Percentiles rank a stretch among this genome's conserved stretches.
These are phyloP conservation scores for Spinacia oleracea DNA, from an alignment of 179 eudicot genomes.

Conservation along the genomic window DNA sequence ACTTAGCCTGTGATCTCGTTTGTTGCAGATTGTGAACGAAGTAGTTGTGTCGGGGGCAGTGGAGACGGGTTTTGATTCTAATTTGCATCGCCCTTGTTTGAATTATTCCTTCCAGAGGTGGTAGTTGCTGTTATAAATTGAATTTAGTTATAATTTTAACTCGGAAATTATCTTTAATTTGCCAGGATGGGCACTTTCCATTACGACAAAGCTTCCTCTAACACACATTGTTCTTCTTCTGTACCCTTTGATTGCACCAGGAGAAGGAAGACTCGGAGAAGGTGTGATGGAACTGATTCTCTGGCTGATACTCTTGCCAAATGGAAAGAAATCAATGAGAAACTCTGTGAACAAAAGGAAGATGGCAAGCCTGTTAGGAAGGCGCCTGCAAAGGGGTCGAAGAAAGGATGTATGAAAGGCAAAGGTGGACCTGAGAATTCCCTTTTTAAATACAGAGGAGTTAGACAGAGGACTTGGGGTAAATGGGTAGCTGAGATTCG, in stretches of 20 bases:
- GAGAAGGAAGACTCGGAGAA: slow-evolving; percentile 61
- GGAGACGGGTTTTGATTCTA: slow-evolving; percentile 14
- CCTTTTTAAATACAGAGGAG: slow-evolving; percentile 57
- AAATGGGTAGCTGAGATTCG: slow-evolving; percentile 90
- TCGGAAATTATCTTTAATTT: slow-evolving; percentile 15
- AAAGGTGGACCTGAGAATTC: slow-evolving; percentile 84
- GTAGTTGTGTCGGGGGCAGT: slow-evolving; percentile 17
- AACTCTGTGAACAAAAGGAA: slow-evolving; percentile 22
- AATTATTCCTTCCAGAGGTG: slow-evolving; percentile 20
- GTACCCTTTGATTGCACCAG: slow-evolving; percentile 34
- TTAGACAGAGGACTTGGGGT: slow-evolving; percentile 85
- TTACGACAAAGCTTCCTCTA: slow-evolving; percentile 25
- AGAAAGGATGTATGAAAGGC: slow-evolving; percentile 86
- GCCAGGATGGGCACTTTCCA: slow-evolving; percentile 30
- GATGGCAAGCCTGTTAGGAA: slow-evolving; percentile 43
- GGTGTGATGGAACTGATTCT: slow-evolving; percentile 41
- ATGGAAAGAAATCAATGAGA: slow-evolving; percentile 62
- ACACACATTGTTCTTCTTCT: slow-evolving; percentile 29
- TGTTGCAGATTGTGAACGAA: slow-evolving; percentile 31
- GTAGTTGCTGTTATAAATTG: slow-evolving; percentile 13
- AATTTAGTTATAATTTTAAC: slow-evolving; percentile 1
- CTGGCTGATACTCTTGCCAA: slow-evolving; percentile 62
- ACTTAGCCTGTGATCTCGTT: slow-evolving; percentile 21
- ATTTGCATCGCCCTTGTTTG: slow-evolving; percentile 10
- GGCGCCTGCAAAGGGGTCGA: slow-evolving; percentile 78